These are phyloP conservation scores for Trichoderma harzianum DNA, from an alignment of 2,329 filamentous ascomycete species.

Conservation along the genomic window DNA sequence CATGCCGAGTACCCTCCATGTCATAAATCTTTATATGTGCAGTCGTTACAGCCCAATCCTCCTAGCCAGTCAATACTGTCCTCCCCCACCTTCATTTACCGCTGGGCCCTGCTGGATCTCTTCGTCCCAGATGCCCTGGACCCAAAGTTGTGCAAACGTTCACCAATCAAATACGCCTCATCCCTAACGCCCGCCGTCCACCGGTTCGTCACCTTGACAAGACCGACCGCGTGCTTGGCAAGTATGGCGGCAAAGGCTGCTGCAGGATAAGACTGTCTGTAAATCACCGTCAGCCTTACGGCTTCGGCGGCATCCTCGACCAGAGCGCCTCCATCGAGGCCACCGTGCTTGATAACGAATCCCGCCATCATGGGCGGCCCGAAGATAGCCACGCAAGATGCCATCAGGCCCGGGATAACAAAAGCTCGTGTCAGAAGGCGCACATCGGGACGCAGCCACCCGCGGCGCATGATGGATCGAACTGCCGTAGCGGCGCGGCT, in stretches of 20 bases:
- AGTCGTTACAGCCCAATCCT: neutral
- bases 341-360: constrained; percentile 28
- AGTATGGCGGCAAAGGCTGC: constrained; percentile 49
- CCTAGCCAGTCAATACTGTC: neutral
- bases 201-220: constrained; percentile 61
- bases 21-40: constrained; percentile 6
- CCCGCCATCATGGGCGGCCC: constrained; percentile 60
- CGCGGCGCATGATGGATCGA: constrained; percentile 66
- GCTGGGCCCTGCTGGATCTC: constrained; percentile 32
- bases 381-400: constrained; percentile 61
- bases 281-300: constrained; percentile 38
- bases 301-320: constrained; percentile 29
- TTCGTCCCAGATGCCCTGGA: constrained; percentile 38
- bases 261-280: constrained; percentile 67
- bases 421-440: constrained; percentile 79
- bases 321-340: constrained; percentile 22
- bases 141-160: constrained; percentile 91
- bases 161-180: constrained; percentile 94
- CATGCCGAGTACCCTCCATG: neutral
- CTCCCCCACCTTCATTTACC: constrained; percentile 26
- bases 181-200: constrained; percentile 85
- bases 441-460: constrained; percentile 77
- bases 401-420: constrained; percentile 67
- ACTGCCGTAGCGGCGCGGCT: constrained; percentile 73
- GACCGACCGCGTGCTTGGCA: constrained; percentile 43